Base-by-base conservation (phyloP, 352 stramenopile genomes). In the Saprolegnia parasitica region DNA sequence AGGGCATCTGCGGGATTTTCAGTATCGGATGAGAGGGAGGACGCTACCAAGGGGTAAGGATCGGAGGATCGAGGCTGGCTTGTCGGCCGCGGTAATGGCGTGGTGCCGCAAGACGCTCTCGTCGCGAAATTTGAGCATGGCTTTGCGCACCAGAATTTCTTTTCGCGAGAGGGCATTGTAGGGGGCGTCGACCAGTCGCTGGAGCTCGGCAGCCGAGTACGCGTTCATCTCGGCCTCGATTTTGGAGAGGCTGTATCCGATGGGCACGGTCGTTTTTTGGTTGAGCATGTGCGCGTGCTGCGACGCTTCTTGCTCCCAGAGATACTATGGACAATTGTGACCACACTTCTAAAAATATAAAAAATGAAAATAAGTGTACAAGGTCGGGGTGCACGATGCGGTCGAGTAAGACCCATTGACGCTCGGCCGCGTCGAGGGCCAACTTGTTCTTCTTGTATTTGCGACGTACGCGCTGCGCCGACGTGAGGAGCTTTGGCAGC, bases 381-480 rank as follows among this genome's bases (percentile, higher is more conserved):
- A 80, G 54, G 21, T 76, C 73, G 9, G 85, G 83, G 26, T 89
- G 75, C 10, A 86, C 63, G 39, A 91, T 87, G 13, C 85, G 81
- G 65, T 93, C 85, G 0, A 93, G 63, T 4, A 93, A 18, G 6
- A 93, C 71, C 85, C 85, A 93, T 71, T 89, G 81, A 32, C 85
- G 79, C 73, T 93, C 85, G 49, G 82, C 87, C 66, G 90, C 88
- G 32, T 89, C 77, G 3, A 93, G 66, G 23, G 74, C 65, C 5
- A 88, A 79, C 13, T 67, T 65, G 3, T 76, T 80, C 65, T 87
- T 90, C 62, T 90, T 93, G 81, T 93, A 93, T 54, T 93, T 93
- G 10, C 85, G 81, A 4, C 85, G 76, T 23, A 93, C 67, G 16
- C 82, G 73, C 65, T 93, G 81, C 0, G 83, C 81, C 0, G 83